These are phyloP conservation scores for Pulveroboletus sp. DNA, from an alignment of 768 basidiomycete genomes.

Conservation along the genomic window DNA sequence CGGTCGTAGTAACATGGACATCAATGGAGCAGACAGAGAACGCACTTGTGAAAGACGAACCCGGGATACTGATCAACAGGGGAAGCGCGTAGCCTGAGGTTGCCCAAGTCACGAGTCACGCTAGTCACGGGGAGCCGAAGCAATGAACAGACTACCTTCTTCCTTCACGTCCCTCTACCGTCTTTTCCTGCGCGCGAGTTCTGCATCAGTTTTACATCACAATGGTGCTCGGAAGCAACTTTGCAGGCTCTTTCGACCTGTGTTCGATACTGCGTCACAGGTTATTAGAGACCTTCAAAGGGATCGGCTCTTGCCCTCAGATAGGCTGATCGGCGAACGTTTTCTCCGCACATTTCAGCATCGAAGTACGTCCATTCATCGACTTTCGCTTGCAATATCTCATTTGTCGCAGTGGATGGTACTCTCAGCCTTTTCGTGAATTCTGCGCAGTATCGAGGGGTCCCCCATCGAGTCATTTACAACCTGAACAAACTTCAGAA, in stretches of 20 bases:
- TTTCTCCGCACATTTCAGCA: conserved; percentile 55
- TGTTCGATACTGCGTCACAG: conserved; percentile 48
- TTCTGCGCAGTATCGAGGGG: conserved; percentile 59
- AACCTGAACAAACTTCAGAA: conserved; percentile 43
- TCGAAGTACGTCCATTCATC: conserved; percentile 40
- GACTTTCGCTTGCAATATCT: conserved; percentile 2
- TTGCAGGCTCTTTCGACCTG: conserved; percentile 48
- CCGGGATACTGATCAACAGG: too few relatives aligned
- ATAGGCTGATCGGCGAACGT: conserved; percentile 31
- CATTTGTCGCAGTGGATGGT: conserved; percentile 53
- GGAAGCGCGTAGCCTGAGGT: too few relatives aligned
- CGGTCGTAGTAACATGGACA: neutral
- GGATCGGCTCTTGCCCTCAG: conserved; percentile 17
- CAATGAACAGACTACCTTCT: conserved; percentile 25
- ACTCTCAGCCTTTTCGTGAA: conserved; percentile 59
- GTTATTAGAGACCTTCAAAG: conserved; percentile 41
- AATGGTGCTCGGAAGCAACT: conserved; percentile 40
- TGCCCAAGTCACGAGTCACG: too few relatives aligned
- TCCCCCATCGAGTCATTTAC: conserved; percentile 54
- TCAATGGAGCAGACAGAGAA: neutral
- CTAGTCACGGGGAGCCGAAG: too few relatives aligned
- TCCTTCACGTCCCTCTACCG: conserved; percentile 57
- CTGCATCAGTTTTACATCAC: conserved; percentile 58
- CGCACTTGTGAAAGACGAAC: neutral
- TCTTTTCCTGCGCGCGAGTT: conserved; percentile 51